Base-by-base conservation (phyloP, 2,329 filamentous ascomycete genomes). In the Colletotrichum scovillei region DNA sequence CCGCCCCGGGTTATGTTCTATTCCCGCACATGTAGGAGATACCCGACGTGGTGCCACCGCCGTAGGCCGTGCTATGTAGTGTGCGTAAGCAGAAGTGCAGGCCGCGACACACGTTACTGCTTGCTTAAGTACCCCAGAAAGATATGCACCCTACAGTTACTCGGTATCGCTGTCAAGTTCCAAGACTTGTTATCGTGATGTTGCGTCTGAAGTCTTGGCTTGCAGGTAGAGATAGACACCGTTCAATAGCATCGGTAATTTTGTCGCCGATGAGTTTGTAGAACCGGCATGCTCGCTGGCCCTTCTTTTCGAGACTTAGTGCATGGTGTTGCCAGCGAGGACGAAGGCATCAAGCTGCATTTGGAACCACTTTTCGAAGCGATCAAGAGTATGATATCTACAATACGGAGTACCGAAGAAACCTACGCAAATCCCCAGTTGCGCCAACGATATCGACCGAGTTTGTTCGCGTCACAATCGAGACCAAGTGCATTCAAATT, bases 41-140 rank as follows among this genome's bases (percentile, higher is more conserved):
- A 60, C 70, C 70, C 59, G 55, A 69, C 66, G 5, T 69, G 59
- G 70, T 69, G 59, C 52, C 53, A 56, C 70, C 66, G 69, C 65
- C 30, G 19, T 53, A 57, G 32, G 28, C 19, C 19, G 42, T 49
- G 42, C 19, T 49, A 19, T n/a, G n/a, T 22, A 28, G 12, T 11
- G n/a, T 53, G 42, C 7, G 60, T n/a, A 24, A 24, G 38, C 38
- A 42, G 38, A 42, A 42, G 16, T 8, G 38, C 38, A 42, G 38
- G 16, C 42, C 16, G 42, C 42, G 38, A 49, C 42, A n/a, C 42
- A 46, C 16, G 19, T 46, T 9, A 46, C 16, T 46, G 3, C 16
- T 0, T 19, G 19, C 19, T 4, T 1, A 46, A 19, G 16, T 46
- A n/a, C 42, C 42, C 19, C 19, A n/a, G 3, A n/a, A 46, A 9